Evolutionary conservation across 805 yeast species (phyloP).

Genomic region (Metahyphopichia silvanorum): DNA sequence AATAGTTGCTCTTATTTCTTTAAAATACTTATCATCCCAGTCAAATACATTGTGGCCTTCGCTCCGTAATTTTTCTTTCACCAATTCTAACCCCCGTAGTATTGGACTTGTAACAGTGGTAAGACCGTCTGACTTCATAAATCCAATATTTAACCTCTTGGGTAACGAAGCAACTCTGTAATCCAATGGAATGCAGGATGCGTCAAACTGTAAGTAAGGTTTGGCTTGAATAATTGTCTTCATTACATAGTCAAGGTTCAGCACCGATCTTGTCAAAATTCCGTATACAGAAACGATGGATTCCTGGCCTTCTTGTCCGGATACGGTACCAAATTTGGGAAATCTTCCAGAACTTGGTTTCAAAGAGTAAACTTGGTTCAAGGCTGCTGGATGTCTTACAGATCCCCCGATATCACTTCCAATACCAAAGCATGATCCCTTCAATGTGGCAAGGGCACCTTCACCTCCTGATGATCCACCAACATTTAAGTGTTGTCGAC

Average conservation of each 20-base stretch:
- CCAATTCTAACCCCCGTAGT: too few species aligned
- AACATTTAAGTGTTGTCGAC: slow-evolving; percentile 24
- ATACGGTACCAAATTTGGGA: slow-evolving; percentile 19
- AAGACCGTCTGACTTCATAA: too few species aligned
- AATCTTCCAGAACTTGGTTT: slow-evolving; percentile 49
- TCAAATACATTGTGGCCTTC: too few species aligned
- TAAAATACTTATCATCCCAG: too few species aligned
- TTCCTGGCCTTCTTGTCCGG: slow-evolving; percentile 2
- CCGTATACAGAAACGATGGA: slow-evolving; percentile 7
- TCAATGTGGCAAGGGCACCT: slow-evolving; percentile 41
- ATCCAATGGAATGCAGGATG: slow-evolving; percentile 3
- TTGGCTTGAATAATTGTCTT: slow-evolving; percentile 4
- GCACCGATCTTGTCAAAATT: slow-evolving; percentile 13
- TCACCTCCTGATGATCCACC: slow-evolving; percentile 62
- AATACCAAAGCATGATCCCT: slow-evolving; percentile 36
- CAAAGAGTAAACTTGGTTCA: slow-evolving; percentile 49
- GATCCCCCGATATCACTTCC: slow-evolving; percentile 55
- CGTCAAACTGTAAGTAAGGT: slow-evolving; percentile 7
- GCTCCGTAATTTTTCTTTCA: too few species aligned
- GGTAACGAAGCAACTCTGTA: slow-evolving; percentile 2
- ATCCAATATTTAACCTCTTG: slow-evolving; percentile 26
- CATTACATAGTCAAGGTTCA: slow-evolving; percentile 3
- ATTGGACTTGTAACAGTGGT: too few species aligned
- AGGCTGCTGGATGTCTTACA: slow-evolving; percentile 52
- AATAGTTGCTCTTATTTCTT: too few species aligned